Base-by-base conservation (phyloP, 2,329 filamentous ascomycete species). In the Trichoderma sp. region DNA sequence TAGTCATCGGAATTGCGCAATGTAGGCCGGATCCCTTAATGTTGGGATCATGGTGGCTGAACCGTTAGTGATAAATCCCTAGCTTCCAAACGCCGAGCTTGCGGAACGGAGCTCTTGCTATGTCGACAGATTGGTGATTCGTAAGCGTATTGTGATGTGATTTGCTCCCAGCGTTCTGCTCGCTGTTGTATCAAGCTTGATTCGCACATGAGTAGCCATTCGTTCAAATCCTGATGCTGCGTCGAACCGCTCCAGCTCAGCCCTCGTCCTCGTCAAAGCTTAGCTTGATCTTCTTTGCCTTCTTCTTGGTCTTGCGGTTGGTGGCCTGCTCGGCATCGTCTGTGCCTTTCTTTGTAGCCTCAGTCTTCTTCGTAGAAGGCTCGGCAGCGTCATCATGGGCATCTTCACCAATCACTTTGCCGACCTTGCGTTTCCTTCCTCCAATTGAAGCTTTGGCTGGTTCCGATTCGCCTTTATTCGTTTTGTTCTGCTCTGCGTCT, bases 241-340 rank as follows among this genome's bases (percentile, higher is more conserved):
- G 1, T n/a, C 5, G 14, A 16, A 7, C 24, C 3, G 6, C 0
- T 3, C 9, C n/a, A 33, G 11, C 21, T 73, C 60, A 83, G 24
- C 83, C 86, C 41, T 91, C 89, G 21, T 92, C 90, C 75, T 92
- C 89, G 31, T 89, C 89, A 80, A 93, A 93, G 82, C 91, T 93
- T 63, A 93, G 84, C 84, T 93, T 93, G 76, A 93, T 89, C 84
- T 92, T 92, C 83, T 90, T 90, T 5, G 86, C 84, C 82, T 89
- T 89, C 81, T 91, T 91, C 81, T 88, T 89, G 8, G 78, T 78
- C 76, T 82, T 84, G 75, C 81, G 83, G 8, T 81, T 80, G 77
- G 80, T 81, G 31, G 80, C 79, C 0, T 81, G 77, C 8, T 79
- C 78, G 6, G 74, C 77, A n/a, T 75, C 35, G 11, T 67, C 76